Conservation (phyloP, 495 filamentous ascomycete genomes). For the Xylaria curta region DNA sequence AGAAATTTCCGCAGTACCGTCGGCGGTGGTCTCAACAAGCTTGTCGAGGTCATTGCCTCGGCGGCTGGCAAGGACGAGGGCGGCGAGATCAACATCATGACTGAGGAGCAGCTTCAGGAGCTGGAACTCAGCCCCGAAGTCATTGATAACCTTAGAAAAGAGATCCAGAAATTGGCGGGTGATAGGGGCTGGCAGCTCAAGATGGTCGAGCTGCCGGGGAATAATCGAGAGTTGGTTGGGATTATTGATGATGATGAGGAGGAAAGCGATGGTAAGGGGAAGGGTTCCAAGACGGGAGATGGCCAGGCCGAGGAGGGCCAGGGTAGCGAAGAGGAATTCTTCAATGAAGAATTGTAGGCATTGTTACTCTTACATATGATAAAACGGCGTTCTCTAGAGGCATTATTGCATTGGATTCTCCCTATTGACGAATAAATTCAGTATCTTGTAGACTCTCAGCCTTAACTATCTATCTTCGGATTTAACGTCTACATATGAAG, state of each 20-base stretch:
- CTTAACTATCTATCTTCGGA: not conserved
- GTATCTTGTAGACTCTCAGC: too few species aligned
- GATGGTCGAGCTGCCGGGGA: constrained; percentile 51
- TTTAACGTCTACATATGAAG: not conserved
- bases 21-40: constrained; percentile 28
- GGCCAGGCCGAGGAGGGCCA: constrained; percentile 5
- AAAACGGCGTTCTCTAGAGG: constrained; percentile 33
- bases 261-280: constrained; percentile 44
- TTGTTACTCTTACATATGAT: constrained; percentile 23
- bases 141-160: constrained; percentile 67
- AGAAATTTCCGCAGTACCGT: constrained; percentile 39
- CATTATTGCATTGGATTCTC: constrained; percentile 14
- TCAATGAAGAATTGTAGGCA: constrained; percentile 54
- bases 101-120: constrained; percentile 68
- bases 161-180: constrained; percentile 58
- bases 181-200: constrained; percentile 64
- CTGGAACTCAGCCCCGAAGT: constrained; percentile 71
- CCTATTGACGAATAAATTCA: not conserved
- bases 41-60: constrained; percentile 45
- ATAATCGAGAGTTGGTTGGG: constrained; percentile 49
- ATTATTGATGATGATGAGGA: constrained; percentile 56
- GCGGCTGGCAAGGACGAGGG: constrained; percentile 58
- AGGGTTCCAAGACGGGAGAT: constrained; percentile 14
- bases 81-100: constrained; percentile 59
- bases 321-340: constrained; percentile 55